A percentile compares a stretch with the other conserved stretches of the same genome.
phyloP scores from a whole-genome alignment of 768 basidiomycete genomes.

The Nidularia sp. region DNA sequence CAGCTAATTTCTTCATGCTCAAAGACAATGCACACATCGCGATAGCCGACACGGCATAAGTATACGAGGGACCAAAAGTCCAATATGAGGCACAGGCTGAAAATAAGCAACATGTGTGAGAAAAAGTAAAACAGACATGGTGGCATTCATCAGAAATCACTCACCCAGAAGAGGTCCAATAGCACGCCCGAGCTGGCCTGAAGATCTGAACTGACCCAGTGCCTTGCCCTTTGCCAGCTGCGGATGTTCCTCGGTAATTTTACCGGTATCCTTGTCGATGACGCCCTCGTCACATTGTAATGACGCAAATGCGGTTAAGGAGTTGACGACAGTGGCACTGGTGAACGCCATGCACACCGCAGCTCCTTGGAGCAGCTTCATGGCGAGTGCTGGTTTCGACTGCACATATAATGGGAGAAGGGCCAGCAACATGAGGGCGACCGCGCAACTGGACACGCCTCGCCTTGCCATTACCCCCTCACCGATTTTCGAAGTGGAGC shows the following conservation, averaged over 20 bases:
- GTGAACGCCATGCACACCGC: constrained; percentile 90
- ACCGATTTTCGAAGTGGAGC: constrained; percentile 67
- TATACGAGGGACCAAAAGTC: constrained; percentile 79
- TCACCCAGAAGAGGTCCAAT: constrained; percentile 86
- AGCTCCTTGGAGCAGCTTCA: constrained; percentile 58
- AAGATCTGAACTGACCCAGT: constrained; percentile 81
- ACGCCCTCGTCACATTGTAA: constrained; percentile 80
- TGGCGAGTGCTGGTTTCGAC: constrained; percentile 36
- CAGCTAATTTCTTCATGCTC: constrained; percentile 50
- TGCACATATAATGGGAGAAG: constrained; percentile 56
- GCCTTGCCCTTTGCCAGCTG: constrained; percentile 81
- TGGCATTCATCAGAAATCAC: constrained; percentile 12
- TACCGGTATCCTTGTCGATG: constrained; percentile 52
- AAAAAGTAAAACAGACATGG: too few relatives aligned
- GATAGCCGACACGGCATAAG: constrained; percentile 62
- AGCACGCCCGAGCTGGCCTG: constrained; percentile 93
- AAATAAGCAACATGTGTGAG: neutral
- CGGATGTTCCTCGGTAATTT: constrained; percentile 51
- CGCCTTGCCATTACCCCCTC: constrained; percentile 81
- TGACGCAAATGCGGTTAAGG: constrained; percentile 87
- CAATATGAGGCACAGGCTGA: constrained; percentile 84
- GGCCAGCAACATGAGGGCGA: constrained; percentile 70
- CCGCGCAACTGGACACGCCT: constrained; percentile 71
- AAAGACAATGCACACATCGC: constrained; percentile 60
- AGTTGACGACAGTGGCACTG: constrained; percentile 91